Base-by-base conservation (phyloP, 148 eudicot species). In the Chenopodium suecicum region DNA sequence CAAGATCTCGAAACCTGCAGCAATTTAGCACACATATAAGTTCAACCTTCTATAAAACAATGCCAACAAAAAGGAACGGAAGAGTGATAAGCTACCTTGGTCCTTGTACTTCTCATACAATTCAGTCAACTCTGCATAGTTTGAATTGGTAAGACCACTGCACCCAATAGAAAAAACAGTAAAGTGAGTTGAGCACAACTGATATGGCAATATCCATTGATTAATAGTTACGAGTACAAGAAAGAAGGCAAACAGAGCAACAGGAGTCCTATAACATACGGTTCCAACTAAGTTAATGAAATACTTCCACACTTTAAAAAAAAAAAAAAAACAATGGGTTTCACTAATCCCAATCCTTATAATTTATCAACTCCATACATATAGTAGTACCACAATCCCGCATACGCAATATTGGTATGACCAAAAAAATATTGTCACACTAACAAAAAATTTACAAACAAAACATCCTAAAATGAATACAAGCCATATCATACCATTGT, bases 61-160 rank as follows among this genome's bases (percentile, higher is more conserved):
- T n/a, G 23, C 12, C 8, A 13, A 20, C 22, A 7, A 2, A 52
- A 41, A 48, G 50, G 4, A 14, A 65, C 25, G 25, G n/a, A 34
- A 16, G 66, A 9, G 56, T 16, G 29, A 58, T 60, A 13, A 13
- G 44, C 14, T 75, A 91, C 98, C 97, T 87, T 91, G 85, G 82
- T 83, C 87, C 82, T 93, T 93, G 91, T 94, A 94, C 79, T 86
- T 89, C 78, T 90, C 87, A 41, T 94, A 91, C 80, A 94, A 74
- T 74, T 86, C 63, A 78, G 88, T 84, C 89, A 94, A 56, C 85
- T 93, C 97, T 0, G 93, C 83, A 86, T 94, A 93, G 78, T 94
- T 94, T 50, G 98, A 94, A 85, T 91, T 89, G 52, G 98, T 88
- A 70, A 94, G 83, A 77, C 97, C 95, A 82, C 97, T 92, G 89